Percentiles rank a stretch among this genome's conserved stretches.
phyloP scores from a whole-genome alignment of 164 flowering plant genomes.

The Vitis riparia region DNA sequence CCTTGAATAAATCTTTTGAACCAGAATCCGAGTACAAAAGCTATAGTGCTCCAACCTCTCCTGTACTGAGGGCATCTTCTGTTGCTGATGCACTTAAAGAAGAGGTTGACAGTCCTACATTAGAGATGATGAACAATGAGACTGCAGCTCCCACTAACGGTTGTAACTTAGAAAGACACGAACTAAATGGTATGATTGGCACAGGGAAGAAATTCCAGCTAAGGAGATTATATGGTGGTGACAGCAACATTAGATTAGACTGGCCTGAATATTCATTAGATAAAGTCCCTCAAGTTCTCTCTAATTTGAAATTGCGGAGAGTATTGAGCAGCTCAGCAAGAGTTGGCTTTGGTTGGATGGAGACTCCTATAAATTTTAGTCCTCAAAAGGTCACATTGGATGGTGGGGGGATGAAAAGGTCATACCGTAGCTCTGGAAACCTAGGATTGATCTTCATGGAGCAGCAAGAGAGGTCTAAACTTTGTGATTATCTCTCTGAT shows the following conservation, averaged over 20 bases:
- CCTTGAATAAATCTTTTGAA: conserved; percentile 67
- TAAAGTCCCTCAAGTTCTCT: conserved; percentile 43
- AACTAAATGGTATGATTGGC: conserved; percentile 14
- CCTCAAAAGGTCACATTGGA: conserved; percentile 23
- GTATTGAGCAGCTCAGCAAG: conserved; percentile 70
- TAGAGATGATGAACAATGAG: conserved; percentile 29
- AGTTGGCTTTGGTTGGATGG: conserved; percentile 52
- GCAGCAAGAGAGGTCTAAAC: conserved; percentile 36
- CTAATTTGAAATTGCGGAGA: conserved; percentile 52
- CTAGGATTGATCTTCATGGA: conserved; percentile 38
- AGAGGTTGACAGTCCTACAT: conserved; percentile 29
- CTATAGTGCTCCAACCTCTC: conserved; percentile 90
- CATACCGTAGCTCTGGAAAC: conserved; percentile 56
- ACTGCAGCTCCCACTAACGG: conserved; percentile 14
- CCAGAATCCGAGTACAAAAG: conserved; percentile 64
- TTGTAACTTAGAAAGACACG: conserved; percentile 17
- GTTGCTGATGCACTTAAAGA: conserved; percentile 64
- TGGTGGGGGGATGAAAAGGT: conserved; percentile 41
- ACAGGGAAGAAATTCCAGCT: conserved; percentile 32
- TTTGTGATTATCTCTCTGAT: conserved; percentile 42
- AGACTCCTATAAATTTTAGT: conserved; percentile 28
- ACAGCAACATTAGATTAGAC: conserved; percentile 48
- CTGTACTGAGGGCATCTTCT: conserved; percentile 64
- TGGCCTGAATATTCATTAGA: conserved; percentile 81
- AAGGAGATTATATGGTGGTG: conserved; percentile 49